Base-by-base conservation (phyloP, 176 grass and related monocot species). In the Paspalum vaginatum region DNA sequence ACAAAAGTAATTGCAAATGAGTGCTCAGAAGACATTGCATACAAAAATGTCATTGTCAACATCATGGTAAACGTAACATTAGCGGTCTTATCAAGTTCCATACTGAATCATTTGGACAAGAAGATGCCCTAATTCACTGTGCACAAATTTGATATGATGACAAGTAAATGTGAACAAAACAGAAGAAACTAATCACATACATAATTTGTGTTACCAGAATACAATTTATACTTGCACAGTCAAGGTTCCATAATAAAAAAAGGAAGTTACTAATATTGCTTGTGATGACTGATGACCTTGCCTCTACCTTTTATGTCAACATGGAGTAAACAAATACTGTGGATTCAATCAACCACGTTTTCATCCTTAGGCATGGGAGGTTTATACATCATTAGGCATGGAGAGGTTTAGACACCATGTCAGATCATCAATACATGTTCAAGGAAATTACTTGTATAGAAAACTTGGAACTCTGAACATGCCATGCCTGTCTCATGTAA, bases 1-100 rank as follows among this genome's bases (percentile, higher is more conserved):
- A 54, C 2, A 78, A 67, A 26, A n/a, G 17, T 20, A 52, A 47
- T 14, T 53, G 60, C 9, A 70, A 26, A 57, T 65, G 47, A 21
- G 11, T 44, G 43, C 22, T 60, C 26, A 24, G 64, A 43, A 57
- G 4, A 65, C 1, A 71, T 20, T 76, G 14, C 32, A 58, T 14
- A 39, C 25, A 63, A 63, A 41, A 41, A 38, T 48, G 71, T 16
- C 25, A 38, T 1, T 39, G 4, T 43, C 7, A 82, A 9, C 26
- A 78, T 66, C 4, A 60, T 38, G 59, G 27, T 65, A 56, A 55
- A 75, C 51, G 72, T 65, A 39, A 65, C 16, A 41, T 16, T 65
- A 68, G 62, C 21, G 67, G 49, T 56, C 21, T 67, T 20, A 74
- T 76, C 21, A 4, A 77, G 17, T 39, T 7, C 1, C 54, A 44